Base-by-base conservation (phyloP, 805 yeast species). In the Allodekkera sacchari region DNA sequence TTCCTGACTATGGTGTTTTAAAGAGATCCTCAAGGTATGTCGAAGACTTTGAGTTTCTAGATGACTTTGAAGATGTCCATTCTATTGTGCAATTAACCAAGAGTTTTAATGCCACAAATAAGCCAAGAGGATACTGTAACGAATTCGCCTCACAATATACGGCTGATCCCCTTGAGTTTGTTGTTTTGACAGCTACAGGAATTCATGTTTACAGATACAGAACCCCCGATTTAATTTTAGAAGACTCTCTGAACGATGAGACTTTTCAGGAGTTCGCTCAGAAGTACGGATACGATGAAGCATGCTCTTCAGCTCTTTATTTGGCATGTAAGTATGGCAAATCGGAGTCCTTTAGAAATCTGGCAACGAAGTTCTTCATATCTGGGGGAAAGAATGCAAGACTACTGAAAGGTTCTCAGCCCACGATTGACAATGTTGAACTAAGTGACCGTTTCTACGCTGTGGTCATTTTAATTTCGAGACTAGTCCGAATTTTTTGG, bases 401-500 rank as follows among this genome's bases (percentile, higher is more conserved):
- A 32, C 52, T 59, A 28, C 53, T 50, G 28, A 52, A 55, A 31
- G 55, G 49, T 34, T 25, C 42, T 44, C 38, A 68, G 43, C 52
- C 70, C 47, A 30, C 71, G 22, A 66, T 79, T 30, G 83, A 78
- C 41, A 79, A 77, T 52, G 95, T 89, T n/a, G 74, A 83, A 19
- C 67, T 92, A 38, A 83, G 95, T 57, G 94, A 95, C 44, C 66
- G 96, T 43, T 87, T 88, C 47, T 88, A 84, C 52, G 97, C 96
- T 28, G 72, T 84, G 12, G 78, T 89, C 10, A 66, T 85, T 17
- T 70, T 87, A 36, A 63, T 87, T 20, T 70, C 95, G 1, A 71
- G 97, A 43, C 55, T 88, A 12, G 74, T 89, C 40, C 70, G 94
- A 41, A 78, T 77, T 13, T 64, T 76, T 28, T 92, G 99, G 99